Base-by-base conservation (phyloP, 164 flowering plant species). In the Liquidambar formosana region DNA sequence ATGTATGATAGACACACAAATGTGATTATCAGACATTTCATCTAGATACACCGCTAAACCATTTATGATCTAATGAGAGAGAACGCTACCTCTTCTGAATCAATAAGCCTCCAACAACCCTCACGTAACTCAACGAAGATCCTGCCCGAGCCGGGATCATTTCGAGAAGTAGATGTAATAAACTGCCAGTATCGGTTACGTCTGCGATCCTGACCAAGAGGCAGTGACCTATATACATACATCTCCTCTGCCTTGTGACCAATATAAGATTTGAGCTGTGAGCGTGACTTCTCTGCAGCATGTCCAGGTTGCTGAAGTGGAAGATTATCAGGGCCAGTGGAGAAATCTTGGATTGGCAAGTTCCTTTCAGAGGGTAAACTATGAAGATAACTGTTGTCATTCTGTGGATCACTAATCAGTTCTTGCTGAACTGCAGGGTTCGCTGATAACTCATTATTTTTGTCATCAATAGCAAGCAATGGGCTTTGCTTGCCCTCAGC, bases 171-270 rank as follows among this genome's bases (percentile, higher is more conserved):
- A 21, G 98, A 88, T 21, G 95, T 79, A 18, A 82, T 73, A 71
- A 94, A 94, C 76, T 80, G 95, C 97, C 97, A 92, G 73, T 94
- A 92, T 21, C 95, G 77, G 53, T 94, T 94, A 28, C 89, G 88
- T 63, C 97, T 87, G 10, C 98, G 89, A 72, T 94, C 97, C 64
- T 86, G 95, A 59, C 97, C 98, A 49, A 92, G 88, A 52, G 98
- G 97, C 82, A 92, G 76, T 51, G 97, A 94, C 72, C 96, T 82
- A 71, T 92, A 89, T 1, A 89, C 90, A 78, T 86, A 88, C 83
- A 87, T 81, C 65, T 90, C 94, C 60, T 92, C 97, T 51, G 98
- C 98, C 73, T 65, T 85, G 57, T 87, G 89, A 45, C 92, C 86
- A 73, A 94, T 87, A 46, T 75, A 84, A 58, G 95, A 80, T 75